These are phyloP conservation scores for Pseudofabraea citricarpa DNA, from an alignment of 2,329 filamentous ascomycete genomes.

Conservation along the genomic window DNA sequence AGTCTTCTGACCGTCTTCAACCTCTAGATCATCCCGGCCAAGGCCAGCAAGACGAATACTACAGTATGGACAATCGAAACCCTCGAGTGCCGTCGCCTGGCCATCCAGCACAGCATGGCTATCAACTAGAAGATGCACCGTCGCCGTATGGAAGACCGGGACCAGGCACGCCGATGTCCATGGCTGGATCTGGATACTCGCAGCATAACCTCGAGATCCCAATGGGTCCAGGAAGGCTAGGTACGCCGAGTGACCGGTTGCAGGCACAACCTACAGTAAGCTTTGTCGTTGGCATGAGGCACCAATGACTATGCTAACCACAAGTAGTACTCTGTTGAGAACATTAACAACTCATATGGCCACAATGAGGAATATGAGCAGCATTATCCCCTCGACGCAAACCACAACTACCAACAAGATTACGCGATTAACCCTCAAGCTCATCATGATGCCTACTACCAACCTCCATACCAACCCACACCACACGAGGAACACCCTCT, in stretches of 20 bases:
- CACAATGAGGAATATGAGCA: constrained; percentile 57
- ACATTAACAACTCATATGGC: constrained; percentile 58
- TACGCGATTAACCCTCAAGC: constrained; percentile 77
- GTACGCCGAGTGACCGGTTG: constrained; percentile 69
- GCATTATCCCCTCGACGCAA: constrained; percentile 40
- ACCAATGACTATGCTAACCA: neutral
- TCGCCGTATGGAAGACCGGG: constrained; percentile 22
- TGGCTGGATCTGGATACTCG: constrained; percentile 17
- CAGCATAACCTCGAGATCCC: constrained; percentile 63
- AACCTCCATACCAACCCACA: constrained; percentile 70
- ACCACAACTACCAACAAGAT: constrained; percentile 51
- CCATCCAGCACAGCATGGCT: constrained; percentile 67
- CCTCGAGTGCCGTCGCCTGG: constrained; percentile 72
- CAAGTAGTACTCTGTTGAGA: constrained; percentile 63
- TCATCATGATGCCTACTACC: constrained; percentile 85
- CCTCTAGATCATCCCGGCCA: constrained; percentile 21
- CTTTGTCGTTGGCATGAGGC: no score
- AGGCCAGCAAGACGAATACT: constrained; percentile 52
- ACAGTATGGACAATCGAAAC: constrained; percentile 54
- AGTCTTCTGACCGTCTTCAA: constrained; percentile 16
- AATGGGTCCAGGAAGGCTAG: constrained; percentile 44
- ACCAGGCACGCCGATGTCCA: constrained; percentile 7
- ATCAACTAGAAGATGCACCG: constrained; percentile 70
- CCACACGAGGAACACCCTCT: constrained; percentile 25
- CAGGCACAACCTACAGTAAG: constrained; percentile 80